A percentile compares a stretch with the other conserved stretches of the same genome.
Conservation (phyloP, 1,284 basidiomycete species). For the Cutaneotrichosporon cavernicola region DNA sequence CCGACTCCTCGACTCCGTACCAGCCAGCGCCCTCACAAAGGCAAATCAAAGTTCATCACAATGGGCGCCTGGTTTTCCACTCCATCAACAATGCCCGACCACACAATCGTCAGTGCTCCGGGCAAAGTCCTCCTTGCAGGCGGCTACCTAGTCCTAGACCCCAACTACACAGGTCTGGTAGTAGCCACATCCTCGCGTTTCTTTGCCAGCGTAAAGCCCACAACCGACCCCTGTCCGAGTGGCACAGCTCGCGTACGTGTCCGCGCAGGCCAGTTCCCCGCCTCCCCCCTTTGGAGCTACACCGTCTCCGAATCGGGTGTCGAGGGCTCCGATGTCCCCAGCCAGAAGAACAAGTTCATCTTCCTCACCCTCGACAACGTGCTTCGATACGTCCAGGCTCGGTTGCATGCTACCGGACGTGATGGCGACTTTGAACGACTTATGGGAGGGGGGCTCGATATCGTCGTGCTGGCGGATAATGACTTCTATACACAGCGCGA, state of each 20-base stretch:
- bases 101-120: constrained; percentile 73
- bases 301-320: constrained; percentile 23
- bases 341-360: constrained; percentile 79
- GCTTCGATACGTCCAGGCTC: constrained; percentile 64
- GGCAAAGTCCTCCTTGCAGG: constrained; percentile 95
- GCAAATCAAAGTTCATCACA: not conserved
- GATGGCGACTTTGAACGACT: constrained; percentile 53
- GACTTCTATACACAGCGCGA: constrained; percentile 95
- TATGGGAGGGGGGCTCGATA: constrained; percentile 57
- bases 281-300: constrained; percentile 70
- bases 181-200: constrained; percentile 90
- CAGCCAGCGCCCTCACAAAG: not conserved
- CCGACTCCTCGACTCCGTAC: not conserved
- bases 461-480: constrained; percentile 87
- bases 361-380: constrained; percentile 79
- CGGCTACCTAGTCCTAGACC: constrained; percentile 90
- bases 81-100: constrained; percentile 8
- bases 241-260: constrained; percentile 60
- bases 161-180: constrained; percentile 74
- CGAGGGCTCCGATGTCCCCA: constrained; percentile 20
- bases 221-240: not conserved
- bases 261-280: constrained; percentile 84
- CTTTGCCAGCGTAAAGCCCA: constrained; percentile 62
- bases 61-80: constrained; percentile 9
- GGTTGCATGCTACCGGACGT: constrained; percentile 53